Conservation (phyloP, 371 early-diverging fungal species). For the Thermomucor indicae-seudaticae region DNA sequence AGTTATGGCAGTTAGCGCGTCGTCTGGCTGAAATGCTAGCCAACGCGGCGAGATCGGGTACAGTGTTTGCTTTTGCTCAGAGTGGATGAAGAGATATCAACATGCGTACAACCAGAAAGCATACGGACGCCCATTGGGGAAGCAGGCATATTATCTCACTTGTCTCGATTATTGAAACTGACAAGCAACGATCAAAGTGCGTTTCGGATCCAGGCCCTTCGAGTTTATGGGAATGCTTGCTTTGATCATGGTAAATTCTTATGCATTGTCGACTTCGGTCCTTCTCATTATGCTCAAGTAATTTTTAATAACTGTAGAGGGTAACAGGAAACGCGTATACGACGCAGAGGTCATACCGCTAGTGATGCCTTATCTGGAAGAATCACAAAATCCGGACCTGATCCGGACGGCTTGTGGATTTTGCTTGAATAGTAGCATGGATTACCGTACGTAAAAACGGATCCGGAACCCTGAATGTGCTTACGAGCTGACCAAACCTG, state of each 20-base stretch:
- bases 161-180: slow-evolving; percentile 26
- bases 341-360: slow-evolving; percentile 45
- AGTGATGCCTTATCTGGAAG: slow-evolving; percentile 37
- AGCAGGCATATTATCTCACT: slow-evolving; percentile 26
- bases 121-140: slow-evolving; percentile 48
- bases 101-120: slow-evolving; percentile 21
- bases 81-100: not conserved
- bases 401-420: slow-evolving; percentile 64
- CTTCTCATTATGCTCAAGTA: not conserved
- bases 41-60: slow-evolving; percentile 7
- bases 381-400: slow-evolving; percentile 32
- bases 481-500: not conserved
- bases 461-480: not conserved
- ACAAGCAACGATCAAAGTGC: slow-evolving; percentile 21
- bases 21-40: slow-evolving; percentile 3
- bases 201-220: slow-evolving; percentile 57
- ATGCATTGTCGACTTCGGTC: too few relatives aligned
- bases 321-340: slow-evolving; percentile 60
- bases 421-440: slow-evolving; percentile 71
- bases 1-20: not conserved
- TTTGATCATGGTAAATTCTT: slow-evolving; percentile 68
- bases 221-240: slow-evolving; percentile 75
- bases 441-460: slow-evolving; percentile 51
- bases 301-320: slow-evolving; percentile 36
- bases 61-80: too few relatives aligned